Evolutionary conservation across 768 basidiomycete genomes (phyloP), one percentile per base, ranked within the genome.

Genomic region (Russula abietina): DNA sequence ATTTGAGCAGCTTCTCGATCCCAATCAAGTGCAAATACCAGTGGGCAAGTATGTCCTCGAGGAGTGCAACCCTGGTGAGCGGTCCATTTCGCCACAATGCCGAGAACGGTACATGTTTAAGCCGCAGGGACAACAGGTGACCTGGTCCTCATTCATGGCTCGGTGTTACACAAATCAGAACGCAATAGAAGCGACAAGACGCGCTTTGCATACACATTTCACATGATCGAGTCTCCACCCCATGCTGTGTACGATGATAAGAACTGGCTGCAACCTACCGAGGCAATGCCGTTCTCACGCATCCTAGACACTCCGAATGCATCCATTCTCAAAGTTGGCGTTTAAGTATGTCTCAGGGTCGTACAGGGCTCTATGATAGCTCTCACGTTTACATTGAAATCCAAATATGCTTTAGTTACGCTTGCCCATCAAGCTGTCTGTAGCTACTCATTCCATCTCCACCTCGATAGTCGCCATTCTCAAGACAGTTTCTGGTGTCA

Each of bases 251-350:
- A 95, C 61, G 96, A 98, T 65, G 81, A 84, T 69, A 91, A 91
- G 82, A 98, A 97, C 71, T 97, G 95, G 95, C 76, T 98, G 61
- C 95, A 98, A 71, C 93, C 95, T 1, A 93, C 93, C 3, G 66
- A 76, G 11, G 81, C 78, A 14, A 88, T 91, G 87, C 91, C 94
- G 1, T 97, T 98, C 75, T 80, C 85, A 28, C 80, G 74, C 65
- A 75, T 89, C 28, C 69, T 89, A 8, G 73, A 75, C 41, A 60
- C 58, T 2, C 74, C 73, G 36, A 73, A 72, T 58, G 50, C 63
- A 1, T 65, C 57, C 16, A 61, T 69, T 3, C 62, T 70, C 19
- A 51, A 60, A 4, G 60, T 69, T 12, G 65, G 61, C n/a, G 69
- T 59, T 14, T 69, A 57, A 60, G 10, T 39, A 1, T 8, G 36